These are phyloP conservation scores for Mortierella sp. DNA, from an alignment of 371 early-diverging fungal species.

Conservation along the genomic window DNA sequence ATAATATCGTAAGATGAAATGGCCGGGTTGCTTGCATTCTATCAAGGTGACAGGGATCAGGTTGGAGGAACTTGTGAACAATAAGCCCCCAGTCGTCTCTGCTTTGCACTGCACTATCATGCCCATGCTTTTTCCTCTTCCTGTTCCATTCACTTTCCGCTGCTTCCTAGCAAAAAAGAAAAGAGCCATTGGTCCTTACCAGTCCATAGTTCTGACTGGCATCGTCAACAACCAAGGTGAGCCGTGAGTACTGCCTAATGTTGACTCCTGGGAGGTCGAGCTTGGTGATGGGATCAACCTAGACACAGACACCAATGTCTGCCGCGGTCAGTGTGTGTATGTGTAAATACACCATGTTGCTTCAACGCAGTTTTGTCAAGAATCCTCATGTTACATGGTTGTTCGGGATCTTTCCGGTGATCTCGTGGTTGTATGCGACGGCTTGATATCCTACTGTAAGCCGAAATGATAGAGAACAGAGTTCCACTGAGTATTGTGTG, in stretches of 20 bases:
- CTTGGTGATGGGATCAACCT: constrained; percentile 61
- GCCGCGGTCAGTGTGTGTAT: background rate
- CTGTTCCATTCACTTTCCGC: too few relatives aligned
- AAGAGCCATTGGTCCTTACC: constrained; percentile 50
- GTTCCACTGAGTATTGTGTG: background rate
- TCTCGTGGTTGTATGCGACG: constrained; percentile 76
- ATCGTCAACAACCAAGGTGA: constrained; percentile 73
- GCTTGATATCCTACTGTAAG: constrained; percentile 75
- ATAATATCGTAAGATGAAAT: constrained; percentile 80
- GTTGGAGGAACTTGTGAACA: too few relatives aligned
- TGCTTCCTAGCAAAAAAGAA: too few relatives aligned
- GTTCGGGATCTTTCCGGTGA: constrained; percentile 62
- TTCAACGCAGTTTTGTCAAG: too few relatives aligned
- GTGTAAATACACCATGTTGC: too few relatives aligned
- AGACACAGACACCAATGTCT: background rate
- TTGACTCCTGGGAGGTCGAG: constrained; percentile 53
- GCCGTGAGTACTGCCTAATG: constrained; percentile 65
- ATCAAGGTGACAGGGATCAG: background rate
- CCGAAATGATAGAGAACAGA: background rate
- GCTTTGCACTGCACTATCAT: too few relatives aligned
- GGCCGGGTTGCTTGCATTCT: constrained; percentile 63
- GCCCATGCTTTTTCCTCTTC: too few relatives aligned
- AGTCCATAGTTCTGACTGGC: constrained; percentile 71
- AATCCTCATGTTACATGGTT: constrained; percentile 69
- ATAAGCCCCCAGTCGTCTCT: too few relatives aligned